These are phyloP conservation scores for Pyricularia sp. DNA, from an alignment of 2,329 filamentous ascomycete species.

Conservation along the genomic window DNA sequence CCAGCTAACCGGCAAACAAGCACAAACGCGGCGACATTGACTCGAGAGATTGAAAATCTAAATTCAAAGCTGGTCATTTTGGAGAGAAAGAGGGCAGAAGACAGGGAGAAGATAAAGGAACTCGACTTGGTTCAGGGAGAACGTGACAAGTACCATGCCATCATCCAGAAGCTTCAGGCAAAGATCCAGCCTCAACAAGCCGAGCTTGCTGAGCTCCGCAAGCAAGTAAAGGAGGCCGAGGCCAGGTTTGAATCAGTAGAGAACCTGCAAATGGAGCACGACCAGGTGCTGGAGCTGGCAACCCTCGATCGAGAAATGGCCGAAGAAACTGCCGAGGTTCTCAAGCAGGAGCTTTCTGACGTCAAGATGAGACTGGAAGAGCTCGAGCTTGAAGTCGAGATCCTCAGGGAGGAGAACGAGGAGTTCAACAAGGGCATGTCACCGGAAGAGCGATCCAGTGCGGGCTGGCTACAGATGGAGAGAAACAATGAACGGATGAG, in stretches of 20 bases:
- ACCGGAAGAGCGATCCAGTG: conserved; percentile 75
- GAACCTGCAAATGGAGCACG: conserved; percentile 71
- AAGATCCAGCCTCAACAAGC: conserved; percentile 82
- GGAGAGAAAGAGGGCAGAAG: conserved; percentile 79
- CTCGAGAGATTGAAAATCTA: conserved; percentile 72
- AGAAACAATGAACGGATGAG: conserved; percentile 79
- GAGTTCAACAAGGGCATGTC: conserved; percentile 79
- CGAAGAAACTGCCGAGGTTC: conserved; percentile 78
- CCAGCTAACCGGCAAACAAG: conserved; percentile 15
- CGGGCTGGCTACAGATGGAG: conserved; percentile 88
- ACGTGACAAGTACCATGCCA: conserved; percentile 67
- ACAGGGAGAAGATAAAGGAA: conserved; percentile 73
- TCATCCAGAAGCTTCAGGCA: conserved; percentile 83
- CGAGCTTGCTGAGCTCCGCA: conserved; percentile 68
- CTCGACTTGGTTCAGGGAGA: conserved; percentile 70
- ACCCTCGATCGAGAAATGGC: conserved; percentile 92
- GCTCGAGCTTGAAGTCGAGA: conserved; percentile 77
- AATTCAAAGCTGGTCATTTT: conserved; percentile 80
- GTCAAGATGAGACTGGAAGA: conserved; percentile 73
- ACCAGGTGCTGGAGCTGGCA: conserved; percentile 75
- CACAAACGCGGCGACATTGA: conserved; percentile 38
- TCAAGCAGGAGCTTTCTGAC: conserved; percentile 71
- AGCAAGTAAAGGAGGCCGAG: conserved; percentile 69
- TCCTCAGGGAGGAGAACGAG: conserved; percentile 77
- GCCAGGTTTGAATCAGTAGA: conserved; percentile 60